Base-by-base conservation (phyloP, 139 green algal species). In the Limnomonas spitsbergensis region DNA sequence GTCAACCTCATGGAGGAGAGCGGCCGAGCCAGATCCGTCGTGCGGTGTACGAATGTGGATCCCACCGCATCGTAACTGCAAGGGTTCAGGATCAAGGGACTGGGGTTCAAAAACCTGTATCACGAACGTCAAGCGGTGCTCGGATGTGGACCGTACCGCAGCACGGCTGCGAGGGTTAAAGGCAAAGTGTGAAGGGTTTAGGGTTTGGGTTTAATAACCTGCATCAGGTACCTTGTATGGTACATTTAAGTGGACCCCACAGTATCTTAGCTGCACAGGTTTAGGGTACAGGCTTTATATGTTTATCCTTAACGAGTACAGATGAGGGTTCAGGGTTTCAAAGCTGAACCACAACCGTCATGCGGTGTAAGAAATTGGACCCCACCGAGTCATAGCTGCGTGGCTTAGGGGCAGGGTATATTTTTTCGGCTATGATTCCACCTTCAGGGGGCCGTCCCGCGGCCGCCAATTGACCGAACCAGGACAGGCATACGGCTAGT, bases 51-150 rank as follows among this genome's bases (percentile, higher is more conserved):
- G 34, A 81, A 82, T 31, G 75, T 54, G 26, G 75, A 80, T 35
- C 56, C 35, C 78, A 86, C 73, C 1, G 69, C 27, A 4, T 81
- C 75, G 32, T 75, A 86, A 14, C 82, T 86, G 78, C 42, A 47
- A 66, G 37, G 3, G 20, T 35, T 9, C 74, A 72, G 35, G 3
- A n/a, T n/a, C n/a, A n/a, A n/a, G n/a, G n/a, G n/a, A n/a, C n/a
- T n/a, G n/a, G n/a, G n/a, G n/a, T n/a, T n/a, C 42, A 4, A 20
- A 32, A 52, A 3, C 47, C 2, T 26, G 37, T 31, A 34, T 39
- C 2, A 39, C 38, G 39, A 40, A 29, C 24, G 3, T n/a, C 4
- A 35, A 34, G 32, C 6, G 29, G 31, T 69, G 73, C 47, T 69
- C 73, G 34, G 2, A 27, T 3, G 9, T 27, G 40, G 32, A 61